Evolutionary conservation across 2,329 filamentous ascomycete species (phyloP), one percentile per base, ranked within the genome.

Genomic region (Botryosphaeria dothidea): DNA sequence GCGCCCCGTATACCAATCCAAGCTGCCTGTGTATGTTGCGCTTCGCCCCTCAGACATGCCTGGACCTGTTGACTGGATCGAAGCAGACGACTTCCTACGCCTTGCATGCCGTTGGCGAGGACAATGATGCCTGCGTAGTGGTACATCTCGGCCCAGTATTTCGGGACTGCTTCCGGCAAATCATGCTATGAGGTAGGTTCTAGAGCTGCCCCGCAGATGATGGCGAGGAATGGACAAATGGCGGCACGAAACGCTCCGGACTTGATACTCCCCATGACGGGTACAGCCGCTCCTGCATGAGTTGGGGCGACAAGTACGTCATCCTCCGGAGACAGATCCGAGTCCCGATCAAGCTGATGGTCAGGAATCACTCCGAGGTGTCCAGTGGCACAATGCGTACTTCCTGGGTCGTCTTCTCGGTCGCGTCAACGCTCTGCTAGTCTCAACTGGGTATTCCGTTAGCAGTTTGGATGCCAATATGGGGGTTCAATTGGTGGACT

Each of bases 201-300:
- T 46, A 38, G 17, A 31, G 19, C 38, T 19, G 38, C 25, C 25
- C 23, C 23, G n/a, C 38, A 5, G 15, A 17, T 13, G 15, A 25
- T 21, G n/a, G 54, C 52, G 34, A 11, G 17, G 43, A n/a, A 6
- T n/a, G n/a, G n/a, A n/a, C 38, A 57, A 38, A 57, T 43, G 34
- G 23, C 13, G 23, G 54, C 17, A 25, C 27, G 17, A 46, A 17
- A 46, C 21, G 25, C 13, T 46, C 25, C 38, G 56, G 41, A 60
- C 38, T 46, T 46, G 56, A 36, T 46, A 60, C 56, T 60, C 13
- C n/a, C 56, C 29, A 34, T 11, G n/a, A 60, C 56, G 56, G 56
- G 56, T 46, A 60, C 7, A 46, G 56, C 56, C 56, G 56, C 41
- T 34, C 38, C 19, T 46, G 56, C 41, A 60, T 46, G 15, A 31